These are phyloP conservation scores for Fusarium piperis DNA, from an alignment of 2,329 filamentous ascomycete species.

Conservation along the genomic window DNA sequence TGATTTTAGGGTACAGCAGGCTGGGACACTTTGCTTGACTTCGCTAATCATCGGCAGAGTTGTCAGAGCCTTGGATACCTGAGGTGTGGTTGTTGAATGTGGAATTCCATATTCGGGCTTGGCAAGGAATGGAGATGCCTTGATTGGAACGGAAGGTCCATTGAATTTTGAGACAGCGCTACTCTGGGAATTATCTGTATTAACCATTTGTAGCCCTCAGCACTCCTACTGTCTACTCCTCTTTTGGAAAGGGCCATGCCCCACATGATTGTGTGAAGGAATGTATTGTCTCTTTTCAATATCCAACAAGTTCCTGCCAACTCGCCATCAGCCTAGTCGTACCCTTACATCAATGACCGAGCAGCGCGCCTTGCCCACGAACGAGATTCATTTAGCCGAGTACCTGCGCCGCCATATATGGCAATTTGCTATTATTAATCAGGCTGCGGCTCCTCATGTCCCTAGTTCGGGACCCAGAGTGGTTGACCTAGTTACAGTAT, in stretches of 20 bases:
- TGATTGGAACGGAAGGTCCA: not conserved
- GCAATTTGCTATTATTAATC: too few relatives aligned
- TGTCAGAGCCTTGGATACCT: not conserved
- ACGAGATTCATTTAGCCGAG: too few relatives aligned
- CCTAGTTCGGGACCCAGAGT: too few relatives aligned
- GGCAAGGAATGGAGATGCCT: not conserved
- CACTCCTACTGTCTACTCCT: not conserved
- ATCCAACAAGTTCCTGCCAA: not conserved
- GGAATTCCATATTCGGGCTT: not conserved
- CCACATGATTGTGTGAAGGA: not conserved
- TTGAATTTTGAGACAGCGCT: not conserved
- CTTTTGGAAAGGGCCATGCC: not conserved
- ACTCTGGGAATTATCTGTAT: not conserved
- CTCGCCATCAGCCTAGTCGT: not conserved
- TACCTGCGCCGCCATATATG: too few relatives aligned
- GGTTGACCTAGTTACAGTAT: too few relatives aligned
- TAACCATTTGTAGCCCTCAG: not conserved
- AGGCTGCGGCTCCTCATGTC: too few relatives aligned
- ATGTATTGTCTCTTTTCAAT: not conserved
- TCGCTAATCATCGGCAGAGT: not conserved
- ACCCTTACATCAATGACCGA: too few relatives aligned
- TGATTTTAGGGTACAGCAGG: not conserved
- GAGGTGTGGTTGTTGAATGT: not conserved
- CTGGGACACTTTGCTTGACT: not conserved
- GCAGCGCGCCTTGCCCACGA: too few relatives aligned